Conservation (phyloP, 768 basidiomycete genomes). For the Pleurotus pulmonarius region DNA sequence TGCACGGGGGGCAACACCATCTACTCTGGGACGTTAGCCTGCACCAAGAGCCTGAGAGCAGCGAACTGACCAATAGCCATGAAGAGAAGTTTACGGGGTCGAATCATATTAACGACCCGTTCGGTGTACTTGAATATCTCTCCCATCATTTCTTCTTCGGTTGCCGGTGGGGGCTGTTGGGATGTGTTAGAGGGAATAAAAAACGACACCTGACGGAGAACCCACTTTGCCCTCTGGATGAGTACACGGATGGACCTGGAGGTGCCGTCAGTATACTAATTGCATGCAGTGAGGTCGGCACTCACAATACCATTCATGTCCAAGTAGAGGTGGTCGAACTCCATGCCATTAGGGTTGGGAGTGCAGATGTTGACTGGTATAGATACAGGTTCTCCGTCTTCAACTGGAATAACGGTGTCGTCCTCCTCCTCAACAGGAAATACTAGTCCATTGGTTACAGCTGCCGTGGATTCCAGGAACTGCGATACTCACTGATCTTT, state of each 20-base stretch:
- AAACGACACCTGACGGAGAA: not conserved
- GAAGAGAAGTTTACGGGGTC: slow-evolving; percentile 92
- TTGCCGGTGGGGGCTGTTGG: slow-evolving; percentile 86
- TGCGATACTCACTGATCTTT: slow-evolving; percentile 71
- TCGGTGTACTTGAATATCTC: slow-evolving; percentile 97
- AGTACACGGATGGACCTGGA: slow-evolving; percentile 94
- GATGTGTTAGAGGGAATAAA: slow-evolving; percentile 4
- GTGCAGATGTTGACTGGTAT: slow-evolving; percentile 76
- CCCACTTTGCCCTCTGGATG: slow-evolving; percentile 94
- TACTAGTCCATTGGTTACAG: slow-evolving; percentile 36
- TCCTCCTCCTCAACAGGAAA: slow-evolving; percentile 83
- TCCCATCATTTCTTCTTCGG: slow-evolving; percentile 99
- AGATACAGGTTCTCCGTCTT: slow-evolving; percentile 60
- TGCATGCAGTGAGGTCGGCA: slow-evolving; percentile 7
- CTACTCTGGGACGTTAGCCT: slow-evolving; percentile 32
- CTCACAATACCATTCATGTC: slow-evolving; percentile 99
- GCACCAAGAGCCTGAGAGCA: not conserved
- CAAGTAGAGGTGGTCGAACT: slow-evolving; percentile 95
- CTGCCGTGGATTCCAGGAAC: not conserved
- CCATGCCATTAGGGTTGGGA: slow-evolving; percentile 92
- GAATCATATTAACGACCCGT: slow-evolving; percentile 93
- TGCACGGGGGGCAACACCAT: slow-evolving; percentile 95
- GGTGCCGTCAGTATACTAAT: not conserved
- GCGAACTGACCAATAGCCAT: slow-evolving; percentile 87
- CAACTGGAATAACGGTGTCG: slow-evolving; percentile 62